These are phyloP conservation scores for Fusarium tricinctum DNA, from an alignment of 2,329 filamentous ascomycete species.

Conservation along the genomic window DNA sequence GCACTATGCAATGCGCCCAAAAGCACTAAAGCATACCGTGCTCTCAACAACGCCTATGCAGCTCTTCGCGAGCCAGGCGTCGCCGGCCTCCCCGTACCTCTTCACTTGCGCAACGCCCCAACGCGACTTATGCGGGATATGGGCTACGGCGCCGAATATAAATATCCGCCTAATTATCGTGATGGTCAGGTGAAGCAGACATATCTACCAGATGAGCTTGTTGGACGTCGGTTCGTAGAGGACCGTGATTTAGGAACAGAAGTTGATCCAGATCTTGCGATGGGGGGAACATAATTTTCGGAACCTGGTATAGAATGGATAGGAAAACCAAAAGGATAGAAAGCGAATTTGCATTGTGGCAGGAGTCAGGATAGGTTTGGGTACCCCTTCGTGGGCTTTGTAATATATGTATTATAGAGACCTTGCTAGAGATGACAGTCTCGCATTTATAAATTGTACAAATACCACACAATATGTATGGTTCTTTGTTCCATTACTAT, in stretches of 20 bases:
- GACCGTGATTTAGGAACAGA: constrained; percentile 83
- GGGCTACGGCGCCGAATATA: constrained; percentile 91
- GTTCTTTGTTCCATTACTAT: not conserved
- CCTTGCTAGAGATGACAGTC: constrained; percentile 24
- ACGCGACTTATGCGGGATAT: constrained; percentile 94
- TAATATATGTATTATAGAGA: constrained; percentile 25
- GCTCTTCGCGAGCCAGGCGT: constrained; percentile 87
- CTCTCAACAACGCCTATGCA: constrained; percentile 82
- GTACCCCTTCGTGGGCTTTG: constrained; percentile 10
- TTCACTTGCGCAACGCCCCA: constrained; percentile 92
- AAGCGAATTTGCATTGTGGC: constrained; percentile 20
- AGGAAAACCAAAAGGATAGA: constrained; percentile 7
- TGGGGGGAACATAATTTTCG: constrained; percentile 48
- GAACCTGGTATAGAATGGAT: constrained; percentile 6
- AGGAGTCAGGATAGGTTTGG: constrained; percentile 29
- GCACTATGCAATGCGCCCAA: constrained; percentile 87
- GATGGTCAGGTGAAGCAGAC: constrained; percentile 87
- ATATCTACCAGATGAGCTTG: constrained; percentile 85
- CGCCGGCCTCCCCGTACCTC: constrained; percentile 83
- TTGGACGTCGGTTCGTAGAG: constrained; percentile 81
- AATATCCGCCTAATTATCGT: constrained; percentile 93
- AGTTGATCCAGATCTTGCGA: constrained; percentile 77
- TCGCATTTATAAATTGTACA: constrained; percentile 26
- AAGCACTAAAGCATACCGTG: constrained; percentile 88
- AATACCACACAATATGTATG: constrained; percentile 10